Base-by-base conservation (phyloP, 148 eudicot genomes). In the Chenopodium suecicum region DNA sequence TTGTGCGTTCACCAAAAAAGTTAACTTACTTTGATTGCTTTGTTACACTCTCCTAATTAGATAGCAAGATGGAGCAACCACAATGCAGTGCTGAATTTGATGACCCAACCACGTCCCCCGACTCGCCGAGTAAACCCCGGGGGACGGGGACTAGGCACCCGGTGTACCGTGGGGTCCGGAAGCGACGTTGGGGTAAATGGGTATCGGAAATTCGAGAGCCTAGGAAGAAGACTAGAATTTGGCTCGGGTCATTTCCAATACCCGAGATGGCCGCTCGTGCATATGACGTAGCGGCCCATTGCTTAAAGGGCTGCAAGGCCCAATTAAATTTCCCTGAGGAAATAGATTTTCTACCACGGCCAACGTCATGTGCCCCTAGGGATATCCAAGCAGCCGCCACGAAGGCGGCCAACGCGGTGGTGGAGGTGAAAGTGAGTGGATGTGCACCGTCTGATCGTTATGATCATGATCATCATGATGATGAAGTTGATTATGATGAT, bases 231-330 rank as follows among this genome's bases (percentile, higher is more conserved):
- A 82, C 75, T 46, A 85, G 95, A 0, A 92, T 92, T 60, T 92
- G 95, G 95, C 90, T 92, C 44, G 95, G 95, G 20, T 89, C 93
- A 4, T 90, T 89, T 58, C 86, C 90, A 11, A 78, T 81, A 0
- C 93, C 93, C 4, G 92, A 92, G 25, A 90, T 90, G 93, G 95
- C 95, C 0, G 93, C 95, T 4, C 87, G 91, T 23, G 95, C 95
- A 0, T 89, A 92, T 66, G 95, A 92, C 68, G 93, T 92, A 41
- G 95, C 95, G 0, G 91, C 95, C n/a, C 77, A 84, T 19, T 89
- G 90, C 23, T 85, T 92, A 14, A 90, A 88, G 76, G 95, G 95
- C 5, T 66, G 50, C 4, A 90, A 89, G 46, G 93, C 92, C 50
- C 87, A 79, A 74, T 86, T 92, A 9, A 92, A 92, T 25, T 92